Conservation (phyloP, 345 rosid species). For the Triadica sebifera region DNA sequence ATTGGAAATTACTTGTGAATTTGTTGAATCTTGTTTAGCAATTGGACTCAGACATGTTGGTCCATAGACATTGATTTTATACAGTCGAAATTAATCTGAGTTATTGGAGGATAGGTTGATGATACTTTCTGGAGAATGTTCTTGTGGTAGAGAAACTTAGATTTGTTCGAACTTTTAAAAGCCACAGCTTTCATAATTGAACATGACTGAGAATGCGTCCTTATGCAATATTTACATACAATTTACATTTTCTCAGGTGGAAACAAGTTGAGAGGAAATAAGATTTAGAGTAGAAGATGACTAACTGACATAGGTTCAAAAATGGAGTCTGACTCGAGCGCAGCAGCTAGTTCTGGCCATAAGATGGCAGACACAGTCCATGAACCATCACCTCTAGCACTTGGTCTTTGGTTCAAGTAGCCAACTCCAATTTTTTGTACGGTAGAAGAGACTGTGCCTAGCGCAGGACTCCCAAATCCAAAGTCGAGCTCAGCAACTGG, state of each 20-base stretch:
- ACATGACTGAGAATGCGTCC: background rate
- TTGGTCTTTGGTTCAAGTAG: constrained; percentile 76
- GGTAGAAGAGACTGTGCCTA: constrained; percentile 62
- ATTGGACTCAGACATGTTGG: background rate
- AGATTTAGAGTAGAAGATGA: constrained; percentile 44
- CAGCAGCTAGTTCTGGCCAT: constrained; percentile 70
- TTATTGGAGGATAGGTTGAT: background rate
- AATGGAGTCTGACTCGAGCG: constrained; percentile 67
- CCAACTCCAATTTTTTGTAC: constrained; percentile 66
- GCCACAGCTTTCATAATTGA: background rate
- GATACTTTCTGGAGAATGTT: background rate
- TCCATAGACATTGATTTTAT: too few relatives aligned
- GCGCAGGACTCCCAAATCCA: constrained; percentile 65
- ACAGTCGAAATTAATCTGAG: background rate
- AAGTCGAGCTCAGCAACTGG: constrained; percentile 75
- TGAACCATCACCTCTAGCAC: constrained; percentile 66
- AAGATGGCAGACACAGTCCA: constrained; percentile 74
- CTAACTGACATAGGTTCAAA: constrained; percentile 63
- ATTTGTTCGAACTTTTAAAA: too few relatives aligned
- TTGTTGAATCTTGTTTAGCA: background rate
- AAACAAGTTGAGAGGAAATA: background rate
- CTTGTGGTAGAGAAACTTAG: background rate
- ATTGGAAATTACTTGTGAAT: background rate
- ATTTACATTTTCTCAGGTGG: background rate
- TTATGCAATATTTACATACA: background rate